phyloP scores from a whole-genome alignment of 805 yeast genomes.

The Scheffersomyces ergatensis region DNA sequence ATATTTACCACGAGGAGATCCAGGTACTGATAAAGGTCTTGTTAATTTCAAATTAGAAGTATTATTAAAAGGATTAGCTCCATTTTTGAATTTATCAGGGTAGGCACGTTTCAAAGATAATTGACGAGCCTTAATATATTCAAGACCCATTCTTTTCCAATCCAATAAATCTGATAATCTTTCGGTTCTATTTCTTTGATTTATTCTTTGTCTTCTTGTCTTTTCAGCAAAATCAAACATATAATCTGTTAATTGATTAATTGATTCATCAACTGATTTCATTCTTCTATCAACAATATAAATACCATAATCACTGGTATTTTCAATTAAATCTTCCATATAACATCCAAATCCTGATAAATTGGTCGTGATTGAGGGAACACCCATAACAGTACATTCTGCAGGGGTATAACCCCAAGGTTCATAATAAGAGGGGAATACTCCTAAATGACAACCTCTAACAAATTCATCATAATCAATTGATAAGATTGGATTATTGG shows the following conservation, averaged over 20 bases:
- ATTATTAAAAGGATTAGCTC: conserved; percentile 45
- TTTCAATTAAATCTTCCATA: conserved; percentile 96
- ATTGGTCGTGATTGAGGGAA: conserved; percentile 95
- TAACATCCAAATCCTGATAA: conserved; percentile 96
- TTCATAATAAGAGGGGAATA: conserved; percentile 96
- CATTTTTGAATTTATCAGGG: conserved; percentile 71
- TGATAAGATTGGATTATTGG: conserved; percentile 90
- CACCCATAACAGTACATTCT: conserved; percentile 99
- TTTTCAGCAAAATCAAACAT: conserved; percentile 88
- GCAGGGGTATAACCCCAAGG: conserved; percentile 99
- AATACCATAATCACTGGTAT: conserved; percentile 92
- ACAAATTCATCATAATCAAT: conserved; percentile 97
- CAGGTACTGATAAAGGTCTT: conserved; percentile 94
- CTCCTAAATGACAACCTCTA: conserved; percentile 96
- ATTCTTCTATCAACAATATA: conserved; percentile 93
- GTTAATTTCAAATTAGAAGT: conserved; percentile 66
- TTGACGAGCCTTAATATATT: conserved; percentile 91
- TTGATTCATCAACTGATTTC: conserved; percentile 89
- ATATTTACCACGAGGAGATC: conserved; percentile 79
- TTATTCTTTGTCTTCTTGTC: conserved; percentile 94
- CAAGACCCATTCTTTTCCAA: conserved; percentile 98
- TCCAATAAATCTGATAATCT: conserved; percentile 88
- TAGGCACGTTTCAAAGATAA: conserved; percentile 90
- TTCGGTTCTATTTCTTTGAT: conserved; percentile 96
- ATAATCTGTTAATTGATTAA: conserved; percentile 81